These are phyloP conservation scores for Ceratocystis albifundus DNA, from an alignment of 2,329 filamentous ascomycete species.

Conservation along the genomic window DNA sequence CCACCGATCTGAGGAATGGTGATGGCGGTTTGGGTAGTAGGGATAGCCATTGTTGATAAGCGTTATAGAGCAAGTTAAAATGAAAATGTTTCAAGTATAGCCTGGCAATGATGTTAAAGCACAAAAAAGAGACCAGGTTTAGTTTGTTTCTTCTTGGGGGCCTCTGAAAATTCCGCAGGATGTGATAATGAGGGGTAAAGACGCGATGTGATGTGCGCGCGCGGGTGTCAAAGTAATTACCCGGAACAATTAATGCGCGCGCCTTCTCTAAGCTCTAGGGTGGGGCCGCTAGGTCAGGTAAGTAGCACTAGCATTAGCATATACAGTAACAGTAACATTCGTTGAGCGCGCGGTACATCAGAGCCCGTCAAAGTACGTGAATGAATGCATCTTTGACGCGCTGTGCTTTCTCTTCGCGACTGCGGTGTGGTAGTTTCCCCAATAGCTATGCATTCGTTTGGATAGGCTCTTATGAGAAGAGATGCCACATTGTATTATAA, in stretches of 20 bases:
- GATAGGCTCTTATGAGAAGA: neutral
- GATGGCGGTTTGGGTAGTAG: constrained; percentile 52
- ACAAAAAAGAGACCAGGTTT: neutral
- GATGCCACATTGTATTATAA: neutral
- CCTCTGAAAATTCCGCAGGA: neutral
- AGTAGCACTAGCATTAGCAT: too few species aligned
- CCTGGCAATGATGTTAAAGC: neutral
- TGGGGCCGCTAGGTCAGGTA: constrained; percentile 3
- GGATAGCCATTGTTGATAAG: constrained; percentile 51
- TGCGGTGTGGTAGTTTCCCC: neutral
- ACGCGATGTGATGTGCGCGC: constrained; percentile 11
- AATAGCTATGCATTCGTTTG: too few species aligned
- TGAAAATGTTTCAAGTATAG: neutral
- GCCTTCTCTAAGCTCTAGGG: neutral
- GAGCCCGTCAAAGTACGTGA: too few species aligned
- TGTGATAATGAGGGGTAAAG: neutral
- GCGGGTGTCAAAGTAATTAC: constrained; percentile 5
- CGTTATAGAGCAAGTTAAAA: neutral
- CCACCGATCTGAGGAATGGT: constrained; percentile 55
- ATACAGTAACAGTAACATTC: too few species aligned
- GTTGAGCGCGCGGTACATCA: too few species aligned
- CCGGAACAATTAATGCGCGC: neutral
- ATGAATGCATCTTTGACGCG: too few species aligned
- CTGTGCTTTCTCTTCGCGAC: neutral
- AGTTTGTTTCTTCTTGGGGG: neutral